Evolutionary conservation across 805 yeast genomes (phyloP), one percentile per base, ranked within the genome.

Genomic region (Torulaspora quercuum): DNA sequence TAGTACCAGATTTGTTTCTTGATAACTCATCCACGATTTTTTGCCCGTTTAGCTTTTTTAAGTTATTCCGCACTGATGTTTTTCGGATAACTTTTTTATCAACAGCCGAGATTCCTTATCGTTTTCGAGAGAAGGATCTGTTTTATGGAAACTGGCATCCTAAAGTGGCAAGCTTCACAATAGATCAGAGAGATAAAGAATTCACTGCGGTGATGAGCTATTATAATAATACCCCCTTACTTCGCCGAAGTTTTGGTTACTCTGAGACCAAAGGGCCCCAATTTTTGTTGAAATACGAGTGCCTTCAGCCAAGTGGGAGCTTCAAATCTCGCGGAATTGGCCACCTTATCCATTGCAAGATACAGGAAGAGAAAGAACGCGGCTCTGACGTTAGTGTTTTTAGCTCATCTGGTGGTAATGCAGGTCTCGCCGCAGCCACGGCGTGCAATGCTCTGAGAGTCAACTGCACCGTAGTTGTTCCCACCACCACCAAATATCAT

Each of bases 381-480:
- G 23, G 55, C 3, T 46, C 50, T 12, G 54, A 60, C 25, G 44
- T 48, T 23, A 54, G 59, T 5, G 68, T 72, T 2, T 67, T 66
- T 42, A 71, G 75, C 10, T 72, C 77, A 3, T 68, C 75, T 37
- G 78, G 80, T 6, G 80, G 78, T 1, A 63, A 72, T 41, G 79
- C 78, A 5, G 77, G 75, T 6, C 69, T 75, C 0, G 67, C 66
- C 34, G 65, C 74, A 15, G 69, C 76, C 1, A 45, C 45, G 3
- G 61, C 46, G 46, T 65, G 61, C 48, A 48, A 44, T 17, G 57
- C 39, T 33, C 65, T 54, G 40, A 48, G 44, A 12, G 63, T 58
- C 1, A 47, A 52, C n/a, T 75, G 81, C 47, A 76, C 80, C 0
- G 83, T 80, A 3, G 81, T 75, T 0, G 73, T 80, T 2, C 85